Evolutionary conservation across 768 basidiomycete genomes (phyloP).

Genomic region (Rhodosporidiobolus odoratus): DNA sequence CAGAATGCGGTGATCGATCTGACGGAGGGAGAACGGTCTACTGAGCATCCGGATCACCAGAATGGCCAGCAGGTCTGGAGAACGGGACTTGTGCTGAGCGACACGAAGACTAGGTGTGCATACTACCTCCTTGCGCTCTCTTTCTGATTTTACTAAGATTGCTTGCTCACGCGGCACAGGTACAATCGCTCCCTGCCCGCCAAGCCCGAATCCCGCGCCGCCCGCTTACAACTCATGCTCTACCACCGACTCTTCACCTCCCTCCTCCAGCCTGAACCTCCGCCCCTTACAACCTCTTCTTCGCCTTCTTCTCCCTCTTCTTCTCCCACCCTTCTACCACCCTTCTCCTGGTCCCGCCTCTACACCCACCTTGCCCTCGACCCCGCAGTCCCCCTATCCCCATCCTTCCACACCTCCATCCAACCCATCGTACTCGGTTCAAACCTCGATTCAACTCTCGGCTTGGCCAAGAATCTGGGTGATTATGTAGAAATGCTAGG

Average conservation of each 20-base stretch:
- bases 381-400: not conserved
- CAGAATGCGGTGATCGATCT: not conserved
- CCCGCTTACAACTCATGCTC: slow-evolving; percentile 70
- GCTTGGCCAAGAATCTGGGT: slow-evolving; percentile 49
- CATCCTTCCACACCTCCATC: slow-evolving; percentile 19
- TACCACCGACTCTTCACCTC: slow-evolving; percentile 63
- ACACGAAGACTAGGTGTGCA: slow-evolving; percentile 64
- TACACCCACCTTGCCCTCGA: slow-evolving; percentile 18
- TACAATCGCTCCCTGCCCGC: slow-evolving; percentile 52
- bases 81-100: slow-evolving; percentile 45
- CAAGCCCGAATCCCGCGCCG: slow-evolving; percentile 57
- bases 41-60: not conserved
- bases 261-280: slow-evolving; percentile 51
- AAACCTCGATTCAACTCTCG: slow-evolving; percentile 54
- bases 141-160: not conserved
- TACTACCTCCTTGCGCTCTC: too few species aligned
- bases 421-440: slow-evolving; percentile 17
- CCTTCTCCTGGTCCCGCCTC: slow-evolving; percentile 25
- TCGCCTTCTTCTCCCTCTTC: slow-evolving; percentile 46
- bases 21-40: not conserved
- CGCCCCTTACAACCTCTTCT: slow-evolving; percentile 18
- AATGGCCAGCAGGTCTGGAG: not conserved
- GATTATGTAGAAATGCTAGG: slow-evolving; percentile 57
- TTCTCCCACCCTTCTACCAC: slow-evolving; percentile 51
- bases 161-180: not conserved